Base-by-base conservation (phyloP, 257 asterid species). In the Solanum peruvianum region DNA sequence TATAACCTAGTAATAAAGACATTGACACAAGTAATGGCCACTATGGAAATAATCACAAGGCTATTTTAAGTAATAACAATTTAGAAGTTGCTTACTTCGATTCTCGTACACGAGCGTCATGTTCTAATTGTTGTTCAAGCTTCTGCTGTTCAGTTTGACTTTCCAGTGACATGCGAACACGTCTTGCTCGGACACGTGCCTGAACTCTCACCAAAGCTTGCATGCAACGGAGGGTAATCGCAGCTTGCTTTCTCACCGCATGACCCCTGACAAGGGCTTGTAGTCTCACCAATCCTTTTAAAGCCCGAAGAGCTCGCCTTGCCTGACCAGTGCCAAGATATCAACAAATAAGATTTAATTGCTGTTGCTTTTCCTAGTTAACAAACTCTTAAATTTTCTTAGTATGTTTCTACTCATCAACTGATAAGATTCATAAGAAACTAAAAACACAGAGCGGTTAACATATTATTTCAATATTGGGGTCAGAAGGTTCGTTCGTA, bases 211-310 rank as follows among this genome's bases (percentile, higher is more conserved):
- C 99, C 86, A 97, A 90, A 90, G 98, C 99, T 93, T 96, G 99
- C 99, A 96, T 96, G 89, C 99, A 97, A n/a, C 97, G 96, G 71
- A 97, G 99, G 27, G 99, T 94, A 62, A 95, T 92, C 25, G 98
- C 99, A 82, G 99, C 99, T 90, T 97, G 99, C 90, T 96, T 97
- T 92, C 99, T 93, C 88, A 96, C 99, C 86, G 99, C 98, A 92
- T 96, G 99, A 62, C 99, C 99, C 92, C 99, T 93, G 88, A 94
- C 98, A 90, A 97, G 99, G 33, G 99, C 99, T 92, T 97, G 99
- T 89, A 97, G 99, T 91, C 99, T 92, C 89, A 96, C 99, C 93
- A 96, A 91, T 87, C 99, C 99, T 90, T 97, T 97, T 75, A 97
- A 90, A 88, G 99, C 99, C 66, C 99, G 97, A 84, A 95, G 89